These are phyloP conservation scores for Scedosporium apiospermum DNA, from an alignment of 2,329 filamentous ascomycete species.

Conservation along the genomic window DNA sequence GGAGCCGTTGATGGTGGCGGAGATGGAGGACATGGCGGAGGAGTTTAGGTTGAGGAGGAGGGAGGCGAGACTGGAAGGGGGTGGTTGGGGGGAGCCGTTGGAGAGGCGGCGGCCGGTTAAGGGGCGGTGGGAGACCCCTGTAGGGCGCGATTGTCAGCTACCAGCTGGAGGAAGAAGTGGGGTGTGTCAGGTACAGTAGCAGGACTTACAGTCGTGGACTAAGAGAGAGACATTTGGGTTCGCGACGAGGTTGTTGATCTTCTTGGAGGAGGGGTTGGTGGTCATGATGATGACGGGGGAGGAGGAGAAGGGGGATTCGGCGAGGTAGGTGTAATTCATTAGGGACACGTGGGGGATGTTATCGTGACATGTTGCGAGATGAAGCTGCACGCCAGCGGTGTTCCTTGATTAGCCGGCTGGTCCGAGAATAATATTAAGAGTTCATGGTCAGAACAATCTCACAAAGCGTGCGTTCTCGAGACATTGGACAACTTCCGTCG, in stretches of 20 bases:
- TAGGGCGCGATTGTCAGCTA: neutral
- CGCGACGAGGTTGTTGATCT: constrained; percentile 68
- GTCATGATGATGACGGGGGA: constrained; percentile 93
- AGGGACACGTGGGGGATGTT: constrained; percentile 86
- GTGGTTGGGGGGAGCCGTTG: constrained; percentile 53
- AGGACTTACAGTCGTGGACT: constrained; percentile 72
- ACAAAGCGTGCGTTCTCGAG: constrained; percentile 94
- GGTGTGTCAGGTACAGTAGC: neutral
- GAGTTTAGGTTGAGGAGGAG: constrained; percentile 88
- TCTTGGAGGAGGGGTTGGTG: constrained; percentile 68
- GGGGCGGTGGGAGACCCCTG: constrained; percentile 82
- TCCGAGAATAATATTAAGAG: constrained; percentile 11
- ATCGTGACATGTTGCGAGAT: constrained; percentile 81
- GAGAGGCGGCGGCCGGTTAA: constrained; percentile 58
- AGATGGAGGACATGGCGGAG: constrained; percentile 77
- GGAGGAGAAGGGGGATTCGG: constrained; percentile 58
- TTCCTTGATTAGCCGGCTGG: constrained; percentile 3
- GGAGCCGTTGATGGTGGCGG: constrained; percentile 84
- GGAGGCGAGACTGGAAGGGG: constrained; percentile 66
- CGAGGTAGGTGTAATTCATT: constrained; percentile 99
- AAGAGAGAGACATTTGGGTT: constrained; percentile 87
- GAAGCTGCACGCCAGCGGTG: constrained; percentile 52
- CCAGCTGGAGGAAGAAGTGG: neutral
- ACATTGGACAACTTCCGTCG: constrained; percentile 78
- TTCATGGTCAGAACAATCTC: constrained; percentile 20